Conservation (phyloP, 768 basidiomycete genomes). For the Rhodotorula toruloides region DNA sequence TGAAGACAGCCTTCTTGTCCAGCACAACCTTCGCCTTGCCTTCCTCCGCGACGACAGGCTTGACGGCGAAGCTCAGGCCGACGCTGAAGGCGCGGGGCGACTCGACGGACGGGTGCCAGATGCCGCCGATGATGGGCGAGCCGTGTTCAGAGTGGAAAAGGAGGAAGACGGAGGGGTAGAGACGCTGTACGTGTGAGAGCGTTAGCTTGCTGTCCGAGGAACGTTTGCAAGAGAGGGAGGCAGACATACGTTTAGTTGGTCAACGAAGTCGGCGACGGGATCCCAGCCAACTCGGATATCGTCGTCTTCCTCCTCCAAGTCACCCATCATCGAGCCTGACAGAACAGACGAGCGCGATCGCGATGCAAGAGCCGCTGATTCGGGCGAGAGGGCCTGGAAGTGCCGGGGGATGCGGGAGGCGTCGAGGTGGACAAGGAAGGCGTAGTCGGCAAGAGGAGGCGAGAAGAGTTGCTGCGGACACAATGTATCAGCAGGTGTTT, state of each 20-base stretch:
- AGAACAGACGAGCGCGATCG: conserved; percentile 16
- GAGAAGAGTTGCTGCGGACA: conserved; percentile 68
- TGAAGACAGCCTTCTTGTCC: conserved; percentile 56
- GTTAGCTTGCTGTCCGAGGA: not conserved
- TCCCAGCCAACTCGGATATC: conserved; percentile 65
- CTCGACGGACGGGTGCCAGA: conserved; percentile 75
- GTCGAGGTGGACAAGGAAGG: conserved; percentile 73
- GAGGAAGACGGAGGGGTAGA: conserved; percentile 54
- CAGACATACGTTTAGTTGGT: conserved; percentile 64
- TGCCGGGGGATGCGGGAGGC: conserved; percentile 63
- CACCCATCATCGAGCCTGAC: conserved; percentile 31
- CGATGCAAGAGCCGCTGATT: conserved; percentile 51
- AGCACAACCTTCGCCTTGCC: conserved; percentile 42
- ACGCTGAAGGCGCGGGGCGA: conserved; percentile 68
- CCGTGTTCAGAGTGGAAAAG: conserved; percentile 81
- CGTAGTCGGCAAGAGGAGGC: conserved; percentile 77
- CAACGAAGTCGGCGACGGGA: conserved; percentile 62
- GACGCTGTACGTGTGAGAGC: conserved; percentile 56
- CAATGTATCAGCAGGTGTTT: not conserved
- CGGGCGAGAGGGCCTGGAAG: conserved; percentile 61
- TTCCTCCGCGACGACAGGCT: conserved; percentile 51
- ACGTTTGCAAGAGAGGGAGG: not conserved
- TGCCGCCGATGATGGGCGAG: conserved; percentile 68
- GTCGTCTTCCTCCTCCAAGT: conserved; percentile 42
- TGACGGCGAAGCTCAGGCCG: conserved; percentile 70